Base-by-base conservation (phyloP, 805 yeast genomes). In the Starmera caribaea region DNA sequence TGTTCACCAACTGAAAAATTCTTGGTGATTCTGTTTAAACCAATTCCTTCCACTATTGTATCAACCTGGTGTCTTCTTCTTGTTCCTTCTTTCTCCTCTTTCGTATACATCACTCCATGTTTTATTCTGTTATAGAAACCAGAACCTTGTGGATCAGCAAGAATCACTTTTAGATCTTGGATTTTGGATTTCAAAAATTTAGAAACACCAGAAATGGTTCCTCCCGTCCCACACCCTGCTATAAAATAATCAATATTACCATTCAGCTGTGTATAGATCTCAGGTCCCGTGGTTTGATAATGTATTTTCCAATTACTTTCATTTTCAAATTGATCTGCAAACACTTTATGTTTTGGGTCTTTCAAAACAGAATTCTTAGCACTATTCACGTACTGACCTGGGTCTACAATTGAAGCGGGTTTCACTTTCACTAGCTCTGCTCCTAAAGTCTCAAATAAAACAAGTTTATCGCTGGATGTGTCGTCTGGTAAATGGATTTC, bases 61-160 rank as follows among this genome's bases (percentile, higher is more conserved):
- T 90, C 98, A 2, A 90, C 97, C 61, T 90, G 98, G 58, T 92
- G 97, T 49, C 98, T 67, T 54, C 97, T 71, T 50, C 97, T 69
- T 0, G 92, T 84, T 1, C 98, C 98, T 62, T 90, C 98, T 47
- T 73, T 79, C 59, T 90, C 98, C 8, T 76, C 88, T 2, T 69
- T 47, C 51, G 89, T 95, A 58, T 86, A 90, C 97, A 92, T 88
- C 3, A 90, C 97, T 2, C 97, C 97, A 53, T 65, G 77, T 51
- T 85, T 85, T 38, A 90, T 75, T 44, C 95, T 65, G 61, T 90
- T 87, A 54, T 71, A 84, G 46, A 92, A 72, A 0, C 98, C 98
- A 13, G 92, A 80, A 0, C 98, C 98, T 53, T 87, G 97, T 1
- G 97, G 97, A 59, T 90, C 98, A 0, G 97, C 96, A 27, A 92